Evolutionary conservation across 306 rosid genomes (phyloP).

Genomic region (Trifolium subterraneum): DNA sequence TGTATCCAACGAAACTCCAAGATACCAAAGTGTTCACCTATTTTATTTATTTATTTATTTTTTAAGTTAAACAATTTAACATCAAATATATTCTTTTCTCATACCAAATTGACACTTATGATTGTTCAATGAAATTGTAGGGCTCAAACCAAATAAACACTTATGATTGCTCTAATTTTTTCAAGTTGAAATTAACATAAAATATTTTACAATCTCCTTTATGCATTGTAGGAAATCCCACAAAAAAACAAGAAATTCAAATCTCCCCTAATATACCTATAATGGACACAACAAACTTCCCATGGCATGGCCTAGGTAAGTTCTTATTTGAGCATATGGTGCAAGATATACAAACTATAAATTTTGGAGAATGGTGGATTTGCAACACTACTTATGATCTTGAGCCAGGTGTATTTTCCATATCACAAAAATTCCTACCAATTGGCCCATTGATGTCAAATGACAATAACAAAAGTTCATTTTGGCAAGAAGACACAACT

Average conservation of each 20-base stretch:
- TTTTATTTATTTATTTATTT: too few relatives aligned
- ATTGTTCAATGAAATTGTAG: too few relatives aligned
- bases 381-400: constrained; percentile 44
- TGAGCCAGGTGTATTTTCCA: constrained; percentile 40
- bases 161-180: too few relatives aligned
- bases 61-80: too few relatives aligned
- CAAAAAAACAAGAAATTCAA: constrained; percentile 40
- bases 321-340: not conserved
- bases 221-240: constrained; percentile 37
- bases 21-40: too few relatives aligned
- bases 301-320: constrained; percentile 33
- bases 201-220: not conserved
- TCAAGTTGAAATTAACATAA: not conserved
- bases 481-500: constrained; percentile 44
- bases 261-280: constrained; percentile 37
- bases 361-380: constrained; percentile 49
- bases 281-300: constrained; percentile 22
- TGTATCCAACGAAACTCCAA: too few relatives aligned
- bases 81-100: too few relatives aligned
- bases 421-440: constrained; percentile 42
- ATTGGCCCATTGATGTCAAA: constrained; percentile 44
- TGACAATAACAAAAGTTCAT: constrained; percentile 28
- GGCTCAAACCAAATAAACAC: too few relatives aligned
- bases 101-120: too few relatives aligned
- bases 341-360: constrained; percentile 21